These are phyloP conservation scores for Melanogaster broomeanus DNA, from an alignment of 768 basidiomycete genomes.

Conservation along the genomic window DNA sequence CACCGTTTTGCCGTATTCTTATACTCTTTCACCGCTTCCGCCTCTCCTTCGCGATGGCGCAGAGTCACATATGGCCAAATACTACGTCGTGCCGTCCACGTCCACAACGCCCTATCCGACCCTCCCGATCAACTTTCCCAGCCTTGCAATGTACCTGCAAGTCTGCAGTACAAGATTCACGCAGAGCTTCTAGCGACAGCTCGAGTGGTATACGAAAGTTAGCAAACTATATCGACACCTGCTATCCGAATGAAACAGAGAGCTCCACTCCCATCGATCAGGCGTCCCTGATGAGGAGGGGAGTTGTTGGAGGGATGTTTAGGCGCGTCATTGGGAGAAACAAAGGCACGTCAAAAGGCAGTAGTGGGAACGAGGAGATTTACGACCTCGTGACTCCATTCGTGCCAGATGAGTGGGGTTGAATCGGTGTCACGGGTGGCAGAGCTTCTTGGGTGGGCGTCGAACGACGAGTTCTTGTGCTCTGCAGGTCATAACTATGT, in stretches of 20 bases:
- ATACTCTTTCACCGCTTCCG: slow-evolving; percentile 59
- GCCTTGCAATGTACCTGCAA: slow-evolving; percentile 74
- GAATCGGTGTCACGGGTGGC: slow-evolving; percentile 3
- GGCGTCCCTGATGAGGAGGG: slow-evolving; percentile 39
- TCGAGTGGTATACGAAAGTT: slow-evolving; percentile 64
- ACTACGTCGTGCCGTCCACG: slow-evolving; percentile 69
- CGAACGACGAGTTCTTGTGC: neutral
- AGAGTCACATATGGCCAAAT: slow-evolving; percentile 65
- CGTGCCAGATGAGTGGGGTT: slow-evolving; percentile 74
- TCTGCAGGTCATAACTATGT: neutral
- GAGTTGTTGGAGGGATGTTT: slow-evolving; percentile 55
- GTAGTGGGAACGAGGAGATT: slow-evolving; percentile 72
- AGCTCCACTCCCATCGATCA: slow-evolving; percentile 26
- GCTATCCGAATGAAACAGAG: slow-evolving; percentile 55
- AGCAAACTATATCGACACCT: slow-evolving; percentile 66
- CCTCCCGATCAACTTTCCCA: slow-evolving; percentile 74
- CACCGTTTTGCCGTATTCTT: slow-evolving; percentile 71
- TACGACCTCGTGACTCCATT: slow-evolving; percentile 85
- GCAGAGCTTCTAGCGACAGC: slow-evolving; percentile 58
- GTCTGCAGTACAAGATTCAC: slow-evolving; percentile 69
- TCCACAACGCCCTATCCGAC: slow-evolving; percentile 61
- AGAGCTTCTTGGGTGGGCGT: too few species aligned
- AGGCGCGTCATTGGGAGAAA: slow-evolving; percentile 60
- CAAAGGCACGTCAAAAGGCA: slow-evolving; percentile 45
- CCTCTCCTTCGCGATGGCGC: slow-evolving; percentile 62